Evolutionary conservation across 140 eudicot genomes (phyloP).

Genomic region (Stevia rebaudiana): DNA sequence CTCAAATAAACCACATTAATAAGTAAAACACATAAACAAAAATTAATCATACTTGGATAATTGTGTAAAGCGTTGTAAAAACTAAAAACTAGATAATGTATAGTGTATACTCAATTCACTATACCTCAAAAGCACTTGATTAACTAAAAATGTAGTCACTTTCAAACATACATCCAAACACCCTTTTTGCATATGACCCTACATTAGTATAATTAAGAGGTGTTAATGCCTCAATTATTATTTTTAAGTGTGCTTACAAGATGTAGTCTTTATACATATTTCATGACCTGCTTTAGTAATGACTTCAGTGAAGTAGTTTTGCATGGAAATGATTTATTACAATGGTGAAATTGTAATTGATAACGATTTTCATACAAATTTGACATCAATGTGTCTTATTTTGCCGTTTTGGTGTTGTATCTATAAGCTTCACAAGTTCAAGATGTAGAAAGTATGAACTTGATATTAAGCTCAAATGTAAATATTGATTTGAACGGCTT

Average conservation of each 20-base stretch:
- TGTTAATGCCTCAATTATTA: not conserved
- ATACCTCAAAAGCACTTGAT: too few species aligned
- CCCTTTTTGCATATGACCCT: not conserved
- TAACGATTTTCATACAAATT: not conserved
- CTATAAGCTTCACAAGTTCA: not conserved
- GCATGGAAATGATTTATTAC: not conserved
- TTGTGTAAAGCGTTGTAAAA: not conserved
- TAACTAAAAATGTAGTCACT: not conserved
- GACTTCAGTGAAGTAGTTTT: not conserved
- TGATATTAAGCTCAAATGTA: not conserved
- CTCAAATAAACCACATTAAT: too few species aligned
- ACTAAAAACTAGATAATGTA: not conserved
- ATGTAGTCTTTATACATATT: not conserved
- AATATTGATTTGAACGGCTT: not conserved
- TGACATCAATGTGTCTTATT: not conserved
- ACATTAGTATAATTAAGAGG: not conserved
- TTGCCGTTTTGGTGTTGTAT: not conserved
- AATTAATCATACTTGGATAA: not conserved
- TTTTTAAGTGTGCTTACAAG: not conserved
- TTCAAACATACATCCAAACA: not conserved
- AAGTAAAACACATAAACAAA: not conserved
- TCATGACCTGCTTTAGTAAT: not conserved
- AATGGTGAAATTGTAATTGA: not conserved
- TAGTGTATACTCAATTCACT: too few species aligned
- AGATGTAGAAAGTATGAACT: not conserved